A percentile compares a stretch with the other conserved stretches of the same genome.
These are phyloP conservation scores for Scolecobasidium constrictum DNA, from an alignment of 2,329 filamentous ascomycete genomes.

Conservation along the genomic window DNA sequence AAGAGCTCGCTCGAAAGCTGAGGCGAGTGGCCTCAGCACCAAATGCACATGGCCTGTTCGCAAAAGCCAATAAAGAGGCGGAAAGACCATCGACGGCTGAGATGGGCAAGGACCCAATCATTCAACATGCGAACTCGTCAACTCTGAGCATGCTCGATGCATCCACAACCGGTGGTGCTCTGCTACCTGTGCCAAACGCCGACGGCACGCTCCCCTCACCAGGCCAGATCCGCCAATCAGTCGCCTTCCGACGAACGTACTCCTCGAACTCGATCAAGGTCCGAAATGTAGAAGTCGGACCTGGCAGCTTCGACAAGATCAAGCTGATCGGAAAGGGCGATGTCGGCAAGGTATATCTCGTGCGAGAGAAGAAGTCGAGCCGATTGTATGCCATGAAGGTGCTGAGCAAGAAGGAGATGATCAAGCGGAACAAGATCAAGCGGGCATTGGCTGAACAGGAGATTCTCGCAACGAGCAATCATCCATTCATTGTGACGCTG, in stretches of 20 bases:
- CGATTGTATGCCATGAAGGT: slow-evolving; percentile 98
- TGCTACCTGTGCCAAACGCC: slow-evolving; percentile 23
- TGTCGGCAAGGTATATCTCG: slow-evolving; percentile 95
- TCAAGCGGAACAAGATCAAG: slow-evolving; percentile 99
- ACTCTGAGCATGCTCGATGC: slow-evolving; percentile 45
- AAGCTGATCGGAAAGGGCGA: slow-evolving; percentile 98
- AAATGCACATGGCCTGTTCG: slow-evolving; percentile 88
- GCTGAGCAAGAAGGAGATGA: slow-evolving; percentile 99
- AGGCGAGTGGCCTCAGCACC: slow-evolving; percentile 91
- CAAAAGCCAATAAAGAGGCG: slow-evolving; percentile 39
- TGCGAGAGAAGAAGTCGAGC: slow-evolving; percentile 94
- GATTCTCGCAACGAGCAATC: slow-evolving; percentile 95
- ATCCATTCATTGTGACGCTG: slow-evolving; percentile 95
- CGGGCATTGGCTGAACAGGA: slow-evolving; percentile 94
- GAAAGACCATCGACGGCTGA: slow-evolving; percentile 77
- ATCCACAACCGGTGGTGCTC: slow-evolving; percentile 19
- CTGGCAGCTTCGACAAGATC: slow-evolving; percentile 97
- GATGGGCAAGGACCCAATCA: slow-evolving; percentile 69
- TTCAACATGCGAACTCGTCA: slow-evolving; percentile 42
- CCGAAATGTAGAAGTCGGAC: slow-evolving; percentile 89
- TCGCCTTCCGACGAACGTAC: slow-evolving; percentile 87
- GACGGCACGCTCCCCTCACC: slow-evolving; percentile 53
- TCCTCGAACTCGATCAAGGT: slow-evolving; percentile 99
- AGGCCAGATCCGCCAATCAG: slow-evolving; percentile 50
- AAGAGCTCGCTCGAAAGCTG: slow-evolving; percentile 86